Evolutionary conservation across 495 filamentous ascomycete genomes (phyloP), one percentile per base, ranked within the genome.

Genomic region (Podospora comata): DNA sequence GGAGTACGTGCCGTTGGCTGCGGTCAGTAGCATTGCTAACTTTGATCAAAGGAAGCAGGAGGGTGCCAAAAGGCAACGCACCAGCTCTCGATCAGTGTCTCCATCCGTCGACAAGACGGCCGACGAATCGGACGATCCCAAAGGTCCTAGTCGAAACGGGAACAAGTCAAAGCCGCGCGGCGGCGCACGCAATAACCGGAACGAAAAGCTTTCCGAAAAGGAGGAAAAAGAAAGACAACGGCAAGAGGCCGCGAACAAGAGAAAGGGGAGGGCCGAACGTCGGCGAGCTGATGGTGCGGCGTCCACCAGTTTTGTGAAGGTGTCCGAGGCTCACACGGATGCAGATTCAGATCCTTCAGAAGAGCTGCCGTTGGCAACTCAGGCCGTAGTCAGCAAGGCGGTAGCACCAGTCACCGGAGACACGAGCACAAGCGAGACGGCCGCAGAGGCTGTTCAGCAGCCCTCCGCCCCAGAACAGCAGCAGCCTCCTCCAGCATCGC

Each of bases 261-360:
- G 92, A 62, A 94, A 94, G 79, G 90, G 86, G 27, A 85, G 91
- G 58, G 84, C 88, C 27, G 92, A 91, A 65, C 83, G 88, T 67
- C 85, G 91, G 61, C 85, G 90, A 78, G 88, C 83, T 68, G 93
- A 95, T 71, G 92, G 93, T 96, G 81, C 75, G 84, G 73, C 64
- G 62, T 63, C 65, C 58, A 68, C 65, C 39, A 70, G 66, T 67
- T 32, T 73, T 53, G 54, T 68, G 58, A 71, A 65, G 54, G 66
- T 70, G 65, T 74, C 70, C 70, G 72, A 71, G 71, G 69, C 78
- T 81, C 67, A 78, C 75, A 27, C 60, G 61, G 67, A 66, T 59
- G 62, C 71, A 88, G 86, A 88, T 71, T 87, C 86, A 62, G 87
- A 89, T 72, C 83, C 84, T 61, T 85, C 86, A 44, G 86, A 87